A percentile compares a stretch with the other conserved stretches of the same genome.
Conservation (phyloP, 2,329 filamentous ascomycete genomes). For the Trichoderma cornu-damae region DNA sequence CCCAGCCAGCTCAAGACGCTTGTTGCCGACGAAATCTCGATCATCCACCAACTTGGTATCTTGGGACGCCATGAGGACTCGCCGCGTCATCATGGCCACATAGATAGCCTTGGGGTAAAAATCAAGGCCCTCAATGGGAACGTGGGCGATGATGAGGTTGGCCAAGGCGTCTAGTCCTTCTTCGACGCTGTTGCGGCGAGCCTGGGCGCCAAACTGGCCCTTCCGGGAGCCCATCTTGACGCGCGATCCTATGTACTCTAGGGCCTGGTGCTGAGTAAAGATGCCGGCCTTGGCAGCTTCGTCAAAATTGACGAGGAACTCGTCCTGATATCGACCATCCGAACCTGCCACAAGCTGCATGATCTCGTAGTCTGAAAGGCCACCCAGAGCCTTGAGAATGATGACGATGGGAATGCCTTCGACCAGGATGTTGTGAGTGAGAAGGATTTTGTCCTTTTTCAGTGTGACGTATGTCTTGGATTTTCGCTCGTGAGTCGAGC, state of each 20-base stretch:
- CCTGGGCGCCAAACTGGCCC: constrained; percentile 48
- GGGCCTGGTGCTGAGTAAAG: constrained; percentile 88
- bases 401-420: constrained; percentile 96
- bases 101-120: constrained; percentile 97
- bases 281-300: constrained; percentile 79
- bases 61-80: constrained; percentile 88
- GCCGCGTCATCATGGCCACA: constrained; percentile 93
- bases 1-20: constrained; percentile 88
- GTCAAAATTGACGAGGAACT: constrained; percentile 93
- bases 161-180: constrained; percentile 90
- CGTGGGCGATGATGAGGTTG: constrained; percentile 90
- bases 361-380: constrained; percentile 92
- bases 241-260: constrained; percentile 83
- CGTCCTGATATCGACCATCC: constrained; percentile 85
- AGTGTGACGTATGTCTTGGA: constrained; percentile 94
- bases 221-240: constrained; percentile 80
- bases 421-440: constrained; percentile 87
- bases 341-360: constrained; percentile 83
- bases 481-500: constrained; percentile 95
- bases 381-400: constrained; percentile 85
- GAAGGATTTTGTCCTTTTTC: constrained; percentile 85
- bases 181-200: constrained; percentile 74
- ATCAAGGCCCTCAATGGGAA: constrained; percentile 84
- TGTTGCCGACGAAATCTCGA: constrained; percentile 96
- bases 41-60: constrained; percentile 89